Evolutionary conservation across 371 early-diverging fungal species (phyloP).

Genomic region (Mortierella sp.): DNA sequence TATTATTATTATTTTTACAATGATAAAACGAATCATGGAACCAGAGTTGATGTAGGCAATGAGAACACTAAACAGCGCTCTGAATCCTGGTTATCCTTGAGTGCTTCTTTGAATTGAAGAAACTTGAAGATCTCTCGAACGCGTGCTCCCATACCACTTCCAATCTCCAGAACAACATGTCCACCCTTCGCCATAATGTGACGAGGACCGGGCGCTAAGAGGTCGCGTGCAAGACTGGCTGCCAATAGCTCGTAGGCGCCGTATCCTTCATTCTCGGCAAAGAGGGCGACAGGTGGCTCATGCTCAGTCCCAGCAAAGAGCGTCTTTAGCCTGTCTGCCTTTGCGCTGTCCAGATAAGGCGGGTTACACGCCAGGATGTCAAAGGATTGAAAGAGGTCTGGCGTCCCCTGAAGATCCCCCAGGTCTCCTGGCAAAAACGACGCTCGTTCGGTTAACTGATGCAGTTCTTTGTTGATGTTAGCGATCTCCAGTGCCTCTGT

Average conservation of each 20-base stretch:
- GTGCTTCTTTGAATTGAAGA: conserved; percentile 58
- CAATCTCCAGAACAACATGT: conserved; percentile 73
- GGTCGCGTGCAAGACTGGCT: conserved; percentile 50
- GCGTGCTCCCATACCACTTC: conserved; percentile 73
- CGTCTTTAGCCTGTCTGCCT: conserved; percentile 49
- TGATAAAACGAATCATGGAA: neutral
- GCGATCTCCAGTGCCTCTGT: conserved; percentile 70
- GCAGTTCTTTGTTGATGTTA: conserved; percentile 57
- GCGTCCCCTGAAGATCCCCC: conserved; percentile 46
- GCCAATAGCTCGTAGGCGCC: conserved; percentile 72
- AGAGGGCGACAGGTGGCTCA: conserved; percentile 77
- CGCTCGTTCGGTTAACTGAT: conserved; percentile 52
- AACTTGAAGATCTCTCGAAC: conserved; percentile 70
- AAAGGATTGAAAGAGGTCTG: conserved; percentile 53
- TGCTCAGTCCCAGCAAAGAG: conserved; percentile 61
- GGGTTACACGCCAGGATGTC: conserved; percentile 84
- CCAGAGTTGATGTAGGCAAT: neutral
- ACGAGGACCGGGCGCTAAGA: conserved; percentile 4
- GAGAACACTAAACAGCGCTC: conserved; percentile 73
- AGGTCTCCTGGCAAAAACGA: conserved; percentile 61
- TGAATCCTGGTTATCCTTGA: conserved; percentile 69
- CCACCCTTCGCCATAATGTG: conserved; percentile 58
- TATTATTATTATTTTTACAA: no score
- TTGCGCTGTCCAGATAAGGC: conserved; percentile 72
- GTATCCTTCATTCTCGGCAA: conserved; percentile 76